phyloP scores from a whole-genome alignment of 129 eudicot species.

The Saposhnikovia divaricata region DNA sequence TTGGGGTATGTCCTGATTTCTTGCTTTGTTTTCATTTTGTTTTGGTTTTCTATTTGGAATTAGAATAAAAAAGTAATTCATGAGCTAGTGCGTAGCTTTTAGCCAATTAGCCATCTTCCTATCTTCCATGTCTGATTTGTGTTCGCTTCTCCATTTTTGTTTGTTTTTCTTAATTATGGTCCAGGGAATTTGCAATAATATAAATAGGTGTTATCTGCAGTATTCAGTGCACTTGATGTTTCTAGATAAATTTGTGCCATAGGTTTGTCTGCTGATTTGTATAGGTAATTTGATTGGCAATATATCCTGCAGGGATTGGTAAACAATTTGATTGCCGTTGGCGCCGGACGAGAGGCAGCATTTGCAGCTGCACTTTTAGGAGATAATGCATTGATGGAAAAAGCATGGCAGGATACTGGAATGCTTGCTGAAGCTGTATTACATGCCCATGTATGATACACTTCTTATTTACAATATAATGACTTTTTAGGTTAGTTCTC shows the following conservation, averaged over 20 bases:
- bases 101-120: neutral
- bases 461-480: neutral
- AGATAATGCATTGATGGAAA: conserved; percentile 93
- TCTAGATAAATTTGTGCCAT: neutral
- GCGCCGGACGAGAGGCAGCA: conserved; percentile 95
- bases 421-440: conserved; percentile 99
- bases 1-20: conserved; percentile 53
- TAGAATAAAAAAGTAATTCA: neutral
- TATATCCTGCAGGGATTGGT: conserved; percentile 67
- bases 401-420: conserved; percentile 98
- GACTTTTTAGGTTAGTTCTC: neutral
- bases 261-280: neutral
- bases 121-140: neutral
- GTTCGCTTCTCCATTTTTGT: neutral
- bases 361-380: conserved; percentile 96
- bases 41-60: neutral
- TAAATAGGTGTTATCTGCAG: neutral
- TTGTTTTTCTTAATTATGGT: neutral
- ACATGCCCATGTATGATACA: conserved; percentile 75
- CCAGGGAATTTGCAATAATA: neutral
- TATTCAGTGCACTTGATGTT: neutral
- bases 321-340: conserved; percentile 75
- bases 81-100: neutral
- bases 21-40: neutral
- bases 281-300: neutral